Conservation (phyloP, 768 basidiomycete genomes). For the Crassisporium funariophilum region DNA sequence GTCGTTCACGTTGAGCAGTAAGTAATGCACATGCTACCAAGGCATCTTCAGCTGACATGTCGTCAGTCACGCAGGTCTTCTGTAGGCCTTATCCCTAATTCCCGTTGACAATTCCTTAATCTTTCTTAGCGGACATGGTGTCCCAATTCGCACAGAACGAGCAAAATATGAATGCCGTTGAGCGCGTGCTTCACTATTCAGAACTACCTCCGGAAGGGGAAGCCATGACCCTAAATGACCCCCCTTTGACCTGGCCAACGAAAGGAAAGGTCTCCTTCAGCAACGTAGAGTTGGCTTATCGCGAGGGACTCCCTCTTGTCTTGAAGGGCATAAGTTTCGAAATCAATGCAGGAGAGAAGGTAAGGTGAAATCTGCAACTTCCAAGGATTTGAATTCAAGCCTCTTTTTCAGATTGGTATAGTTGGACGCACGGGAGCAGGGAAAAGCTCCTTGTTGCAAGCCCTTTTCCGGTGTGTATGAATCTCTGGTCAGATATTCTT, state of each 20-base stretch:
- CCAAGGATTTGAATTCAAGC: neutral
- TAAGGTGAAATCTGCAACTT: slow-evolving; percentile 19
- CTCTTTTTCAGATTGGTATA: slow-evolving; percentile 40
- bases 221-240: slow-evolving; percentile 42
- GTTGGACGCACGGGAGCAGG: slow-evolving; percentile 52
- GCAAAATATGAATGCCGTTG: slow-evolving; percentile 75
- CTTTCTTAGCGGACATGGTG: slow-evolving; percentile 50
- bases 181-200: slow-evolving; percentile 68
- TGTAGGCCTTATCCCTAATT: slow-evolving; percentile 31
- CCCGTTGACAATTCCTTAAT: neutral
- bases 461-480: slow-evolving; percentile 48
- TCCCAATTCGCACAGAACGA: slow-evolving; percentile 61
- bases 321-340: slow-evolving; percentile 61
- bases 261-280: slow-evolving; percentile 57
- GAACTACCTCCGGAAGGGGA: slow-evolving; percentile 61
- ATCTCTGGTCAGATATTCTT: neutral
- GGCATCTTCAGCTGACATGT: neutral
- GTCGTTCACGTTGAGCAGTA: slow-evolving; percentile 50
- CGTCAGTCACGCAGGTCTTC: slow-evolving; percentile 46
- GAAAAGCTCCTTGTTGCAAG: slow-evolving; percentile 61
- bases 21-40: slow-evolving; percentile 17
- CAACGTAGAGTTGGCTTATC: slow-evolving; percentile 59
- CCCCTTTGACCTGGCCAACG: slow-evolving; percentile 51
- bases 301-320: slow-evolving; percentile 65
- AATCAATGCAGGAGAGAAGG: slow-evolving; percentile 67